A percentile compares a stretch with the other conserved stretches of the same genome.
phyloP scores from a whole-genome alignment of 1,284 basidiomycete species.

The Bothia castanella region DNA sequence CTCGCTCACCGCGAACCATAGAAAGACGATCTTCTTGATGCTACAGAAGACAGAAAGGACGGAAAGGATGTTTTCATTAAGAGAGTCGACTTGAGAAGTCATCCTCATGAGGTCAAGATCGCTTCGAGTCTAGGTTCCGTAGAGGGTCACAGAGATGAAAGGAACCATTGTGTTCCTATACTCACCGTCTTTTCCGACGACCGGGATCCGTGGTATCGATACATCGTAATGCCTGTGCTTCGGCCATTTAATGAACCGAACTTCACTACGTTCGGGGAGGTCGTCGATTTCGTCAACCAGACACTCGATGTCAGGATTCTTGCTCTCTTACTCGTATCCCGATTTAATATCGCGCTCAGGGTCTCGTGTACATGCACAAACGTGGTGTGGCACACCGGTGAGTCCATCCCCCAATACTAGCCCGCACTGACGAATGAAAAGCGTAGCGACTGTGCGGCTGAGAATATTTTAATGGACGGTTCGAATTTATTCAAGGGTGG shows the following conservation, averaged over 20 bases:
- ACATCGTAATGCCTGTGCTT: slow-evolving; percentile 36
- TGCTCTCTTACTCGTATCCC: not conserved
- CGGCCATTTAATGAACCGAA: slow-evolving; percentile 27
- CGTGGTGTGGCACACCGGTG: slow-evolving; percentile 28
- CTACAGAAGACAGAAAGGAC: not conserved
- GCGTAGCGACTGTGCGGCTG: slow-evolving; percentile 23
- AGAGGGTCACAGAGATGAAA: rapidly evolving
- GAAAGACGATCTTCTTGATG: slow-evolving; percentile 5
- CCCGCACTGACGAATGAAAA: not conserved
- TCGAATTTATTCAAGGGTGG: slow-evolving; percentile 21
- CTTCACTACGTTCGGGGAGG: slow-evolving; percentile 33
- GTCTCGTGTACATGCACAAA: slow-evolving; percentile 32
- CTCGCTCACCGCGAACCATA: no score
- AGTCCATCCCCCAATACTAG: rapidly evolving
- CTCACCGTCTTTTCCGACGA: slow-evolving; percentile 5
- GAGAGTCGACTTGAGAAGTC: not conserved
- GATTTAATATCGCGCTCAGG: slow-evolving; percentile 13
- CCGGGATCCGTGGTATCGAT: not conserved
- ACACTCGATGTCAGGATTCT: slow-evolving; percentile 29
- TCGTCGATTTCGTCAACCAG: slow-evolving; percentile 34
- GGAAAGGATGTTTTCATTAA: slow-evolving; percentile 17
- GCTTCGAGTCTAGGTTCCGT: slow-evolving; percentile 10
- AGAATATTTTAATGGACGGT: slow-evolving; percentile 33
- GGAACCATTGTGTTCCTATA: slow-evolving; percentile 13
- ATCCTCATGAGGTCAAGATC: slow-evolving; percentile 6